These are phyloP conservation scores for Aspergillus aculeatinus DNA, from an alignment of 2,329 filamentous ascomycete genomes.

Conservation along the genomic window DNA sequence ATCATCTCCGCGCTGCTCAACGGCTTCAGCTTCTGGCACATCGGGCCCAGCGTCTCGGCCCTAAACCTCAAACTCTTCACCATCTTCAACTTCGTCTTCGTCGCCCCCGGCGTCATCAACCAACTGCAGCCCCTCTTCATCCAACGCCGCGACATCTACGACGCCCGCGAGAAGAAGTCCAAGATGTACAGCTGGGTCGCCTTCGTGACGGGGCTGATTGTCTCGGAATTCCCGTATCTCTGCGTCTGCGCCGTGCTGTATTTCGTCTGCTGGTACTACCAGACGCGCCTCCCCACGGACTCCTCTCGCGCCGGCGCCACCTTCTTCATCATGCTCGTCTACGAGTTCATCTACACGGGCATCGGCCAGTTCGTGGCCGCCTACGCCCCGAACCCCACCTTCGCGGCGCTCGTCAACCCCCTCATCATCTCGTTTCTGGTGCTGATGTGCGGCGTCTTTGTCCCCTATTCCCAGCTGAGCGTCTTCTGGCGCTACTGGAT, in stretches of 20 bases:
- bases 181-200: constrained; percentile 71
- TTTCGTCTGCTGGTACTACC: constrained; percentile 70
- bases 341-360: constrained; percentile 68
- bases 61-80: constrained; percentile 74
- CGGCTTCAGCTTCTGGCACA: constrained; percentile 61
- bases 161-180: constrained; percentile 63
- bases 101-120: constrained; percentile 38
- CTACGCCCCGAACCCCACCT: constrained; percentile 65
- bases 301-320: constrained; percentile 46
- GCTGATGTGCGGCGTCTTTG: constrained; percentile 70
- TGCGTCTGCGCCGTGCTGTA: constrained; percentile 63
- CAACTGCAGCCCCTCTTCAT: constrained; percentile 64
- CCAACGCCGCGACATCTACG: constrained; percentile 66
- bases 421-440: constrained; percentile 72
- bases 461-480: constrained; percentile 61
- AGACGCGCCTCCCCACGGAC: constrained; percentile 63
- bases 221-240: constrained; percentile 67
- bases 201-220: constrained; percentile 65
- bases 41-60: constrained; percentile 61
- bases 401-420: constrained; percentile 71
- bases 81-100: constrained; percentile 59
- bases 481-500: constrained; percentile 70
- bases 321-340: constrained; percentile 71
- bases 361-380: constrained; percentile 80
- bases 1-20: constrained; percentile 49